These are phyloP conservation scores for Epichloe aotearoae DNA, from an alignment of 2,329 filamentous ascomycete genomes.

Conservation along the genomic window DNA sequence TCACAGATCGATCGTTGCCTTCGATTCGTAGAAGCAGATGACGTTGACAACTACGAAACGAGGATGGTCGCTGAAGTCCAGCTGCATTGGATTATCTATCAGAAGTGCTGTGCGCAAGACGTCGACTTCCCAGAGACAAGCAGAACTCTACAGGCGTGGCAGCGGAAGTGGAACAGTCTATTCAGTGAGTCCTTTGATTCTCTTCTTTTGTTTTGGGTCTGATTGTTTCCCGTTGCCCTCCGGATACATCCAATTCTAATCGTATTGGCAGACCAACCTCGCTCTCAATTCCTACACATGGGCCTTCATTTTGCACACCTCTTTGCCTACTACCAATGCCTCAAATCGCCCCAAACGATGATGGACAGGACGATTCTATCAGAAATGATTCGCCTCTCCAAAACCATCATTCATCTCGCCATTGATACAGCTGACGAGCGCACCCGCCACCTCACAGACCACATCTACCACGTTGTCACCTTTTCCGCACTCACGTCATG, in stretches of 20 bases:
- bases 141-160: constrained; percentile 10
- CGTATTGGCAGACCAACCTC: constrained; percentile 10
- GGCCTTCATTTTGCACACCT: constrained; percentile 17
- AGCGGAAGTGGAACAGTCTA: constrained; percentile 10
- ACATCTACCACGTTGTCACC: constrained; percentile 17
- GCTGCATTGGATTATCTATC: constrained; percentile 17
- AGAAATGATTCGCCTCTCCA: constrained; percentile 13
- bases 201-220: too few species aligned
- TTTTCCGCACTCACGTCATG: constrained; percentile 15
- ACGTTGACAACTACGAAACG: constrained; percentile 12
- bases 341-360: constrained; percentile 8
- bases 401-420: constrained; percentile 16
- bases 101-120: constrained; percentile 7
- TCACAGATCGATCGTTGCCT: constrained; percentile 12
- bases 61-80: constrained; percentile 17
- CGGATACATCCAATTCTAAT: not conserved
- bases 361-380: constrained; percentile 7
- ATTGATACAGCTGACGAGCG: constrained; percentile 16
- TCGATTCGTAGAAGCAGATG: constrained; percentile 4
- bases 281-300: constrained; percentile 18
- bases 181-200: constrained; percentile 4
- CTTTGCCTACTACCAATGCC: constrained; percentile 11
- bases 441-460: constrained; percentile 16
- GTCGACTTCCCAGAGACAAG: constrained; percentile 5
- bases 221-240: not conserved